Base-by-base conservation (phyloP, 164 flowering plant genomes). In the Platanus orientalis region DNA sequence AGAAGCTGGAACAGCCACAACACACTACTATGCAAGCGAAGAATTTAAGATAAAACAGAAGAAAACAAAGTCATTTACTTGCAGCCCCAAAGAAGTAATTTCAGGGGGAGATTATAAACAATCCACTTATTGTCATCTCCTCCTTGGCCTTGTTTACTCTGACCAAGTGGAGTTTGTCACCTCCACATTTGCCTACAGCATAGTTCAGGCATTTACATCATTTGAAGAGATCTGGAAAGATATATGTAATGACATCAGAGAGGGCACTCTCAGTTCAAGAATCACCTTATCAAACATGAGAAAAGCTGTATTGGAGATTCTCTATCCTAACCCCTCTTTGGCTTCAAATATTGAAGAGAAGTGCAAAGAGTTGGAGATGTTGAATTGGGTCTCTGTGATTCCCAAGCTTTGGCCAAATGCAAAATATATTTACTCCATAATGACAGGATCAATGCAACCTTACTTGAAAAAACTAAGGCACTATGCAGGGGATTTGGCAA, bases 361-460 rank as follows among this genome's bases (percentile, higher is more conserved):
- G 20, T 90, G 96, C 66, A 59, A 55, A 62, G 80, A 72, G 13
- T 53, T 92, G 27, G 78, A 74, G 44, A 59, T 24, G 11, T 3
- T 6, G 20, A 67, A 78, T 53, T 90, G 96, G 96, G 26, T 11
- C 28, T 84, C 85, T 16, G 17, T 92, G 63, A 73, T 88, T 23
- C 85, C 90, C 0, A 76, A 67, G 62, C 78, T 92, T 5, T 92
- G 91, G 92, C 90, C 94, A 0, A 88, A 83, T 67, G 90, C 88
- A 0, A 92, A 88, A 69, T 92, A 90, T 54, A 66, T 88, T 13
- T 88, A 84, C 57, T 83, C 92, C 0, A 92, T 92, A 66, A 80
- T 88, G 89, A 92, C 97, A 4, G 98, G 98, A 0, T 85, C 97
- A 5, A 92, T 92, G 98, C 76, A 72, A 57, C 90, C 78, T 0